Base-by-base conservation (phyloP, 176 grass and related monocot genomes). In the Triticum turgidum region DNA sequence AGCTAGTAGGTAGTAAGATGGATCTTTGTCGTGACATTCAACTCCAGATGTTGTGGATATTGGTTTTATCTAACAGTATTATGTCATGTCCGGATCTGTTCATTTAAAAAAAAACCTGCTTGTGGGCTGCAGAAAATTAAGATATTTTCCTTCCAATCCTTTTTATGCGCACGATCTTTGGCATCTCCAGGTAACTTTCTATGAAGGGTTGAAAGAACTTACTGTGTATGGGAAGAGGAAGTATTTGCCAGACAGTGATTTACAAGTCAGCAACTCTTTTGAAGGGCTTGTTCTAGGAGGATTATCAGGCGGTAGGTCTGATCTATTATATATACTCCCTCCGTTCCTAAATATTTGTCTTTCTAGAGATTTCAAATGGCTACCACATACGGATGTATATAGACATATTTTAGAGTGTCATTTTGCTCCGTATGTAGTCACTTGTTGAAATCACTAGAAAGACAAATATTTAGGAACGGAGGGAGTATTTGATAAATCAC, bases 271-370 rank as follows among this genome's bases (percentile, higher is more conserved):
- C 86, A 96, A 86, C 80, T 91, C 96, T 22, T 87, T 96, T 45
- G 97, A 98, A 89, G 97, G 94, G 21, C 90, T 98, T 73, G 64
- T 96, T 88, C 87, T 94, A 65, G 97, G 97, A 77, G 92, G 92
- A 85, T 94, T 98, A 82, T 90, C 97, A 88, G 97, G 95, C 61
- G 92, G 95, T 93, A 93, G 70, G 87, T 91, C 38, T 47, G 62
- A 76, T 87, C 54, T 49, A 84, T 58, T 58, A 58, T 58, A 18
- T 78, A 69, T 30, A 30, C 29, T 30, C 29, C 29, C 29, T 30
- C 29, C 29, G 29, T 30, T 30, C 29, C 29, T 30, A 30, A 30
- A 30, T 30, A 30, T 30, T 30, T 30, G 29, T 30, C 29, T 30
- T 30, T 30, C 29, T 30, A 30, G 29, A 30, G 2, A 30, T 30